A percentile compares a stretch with the other conserved stretches of the same genome.
These are phyloP conservation scores for Diaporthe aspalathi DNA, from an alignment of 2,329 filamentous ascomycete species.

Conservation along the genomic window DNA sequence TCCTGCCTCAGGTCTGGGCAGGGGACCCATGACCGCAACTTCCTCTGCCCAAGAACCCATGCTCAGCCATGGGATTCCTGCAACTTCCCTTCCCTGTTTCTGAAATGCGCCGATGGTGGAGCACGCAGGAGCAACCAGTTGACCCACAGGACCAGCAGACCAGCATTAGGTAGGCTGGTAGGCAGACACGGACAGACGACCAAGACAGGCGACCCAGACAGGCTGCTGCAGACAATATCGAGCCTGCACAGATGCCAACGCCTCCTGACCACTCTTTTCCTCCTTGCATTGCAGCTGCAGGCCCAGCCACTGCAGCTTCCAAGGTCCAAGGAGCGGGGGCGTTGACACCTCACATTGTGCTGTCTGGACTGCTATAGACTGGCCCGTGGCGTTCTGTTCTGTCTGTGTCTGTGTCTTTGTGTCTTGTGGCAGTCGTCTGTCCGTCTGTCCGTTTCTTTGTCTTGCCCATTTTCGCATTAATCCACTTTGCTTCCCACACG, in stretches of 20 bases:
- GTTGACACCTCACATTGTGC: conserved; percentile 25
- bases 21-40: conserved; percentile 1
- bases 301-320: conserved; percentile 11
- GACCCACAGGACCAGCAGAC: background rate
- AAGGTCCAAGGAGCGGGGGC: background rate
- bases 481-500: too few relatives aligned
- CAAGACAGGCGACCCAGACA: conserved; percentile 8
- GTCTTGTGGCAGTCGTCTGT: too few relatives aligned
- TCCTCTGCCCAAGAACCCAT: background rate
- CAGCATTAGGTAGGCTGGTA: too few relatives aligned
- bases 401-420: too few relatives aligned
- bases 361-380: conserved; percentile 7
- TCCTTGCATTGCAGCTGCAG: background rate
- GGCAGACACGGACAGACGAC: background rate
- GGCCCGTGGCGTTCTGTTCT: background rate
- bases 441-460: background rate
- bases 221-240: conserved; percentile 20
- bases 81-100: conserved; percentile 32
- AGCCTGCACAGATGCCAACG: conserved; percentile 25
- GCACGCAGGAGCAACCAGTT: background rate
- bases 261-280: conserved; percentile 6
- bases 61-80: conserved; percentile 23
- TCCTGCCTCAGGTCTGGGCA: conserved; percentile 1
- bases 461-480: conserved; percentile 18
- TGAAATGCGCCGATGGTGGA: conserved; percentile 24